These are phyloP conservation scores for Phytopythium kandeliae DNA, from an alignment of 352 stramenopile genomes.

Conservation along the genomic window DNA sequence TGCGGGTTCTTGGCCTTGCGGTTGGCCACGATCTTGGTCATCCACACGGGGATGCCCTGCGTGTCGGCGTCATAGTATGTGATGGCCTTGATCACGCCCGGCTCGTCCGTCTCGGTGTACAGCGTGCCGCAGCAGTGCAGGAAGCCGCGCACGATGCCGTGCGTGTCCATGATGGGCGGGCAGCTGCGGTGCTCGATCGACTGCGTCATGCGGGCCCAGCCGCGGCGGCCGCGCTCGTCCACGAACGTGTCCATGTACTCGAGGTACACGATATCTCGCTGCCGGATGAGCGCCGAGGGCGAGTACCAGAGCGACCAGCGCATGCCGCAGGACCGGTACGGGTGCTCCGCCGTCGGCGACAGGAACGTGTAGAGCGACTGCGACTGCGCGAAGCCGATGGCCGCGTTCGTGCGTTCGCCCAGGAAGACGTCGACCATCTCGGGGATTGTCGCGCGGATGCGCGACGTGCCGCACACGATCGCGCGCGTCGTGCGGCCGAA, in stretches of 20 bases:
- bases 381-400: slow-evolving; percentile 56
- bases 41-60: slow-evolving; percentile 50
- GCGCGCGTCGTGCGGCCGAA: slow-evolving; percentile 46
- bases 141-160: slow-evolving; percentile 49
- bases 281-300: slow-evolving; percentile 48
- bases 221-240: slow-evolving; percentile 40
- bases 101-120: slow-evolving; percentile 51
- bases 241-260: slow-evolving; percentile 68
- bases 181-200: slow-evolving; percentile 64
- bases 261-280: slow-evolving; percentile 56
- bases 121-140: slow-evolving; percentile 54
- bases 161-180: slow-evolving; percentile 37
- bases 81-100: slow-evolving; percentile 40
- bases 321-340: slow-evolving; percentile 45
- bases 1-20: slow-evolving; percentile 55
- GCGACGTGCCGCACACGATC: slow-evolving; percentile 35
- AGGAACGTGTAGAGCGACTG: slow-evolving; percentile 53
- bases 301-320: slow-evolving; percentile 65
- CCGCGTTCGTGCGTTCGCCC: slow-evolving; percentile 49
- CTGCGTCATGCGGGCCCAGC: slow-evolving; percentile 57
- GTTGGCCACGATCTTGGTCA: slow-evolving; percentile 53
- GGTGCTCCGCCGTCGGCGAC: slow-evolving; percentile 31
- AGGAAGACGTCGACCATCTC: slow-evolving; percentile 61
- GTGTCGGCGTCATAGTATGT: slow-evolving; percentile 63
- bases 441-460: slow-evolving; percentile 40